Percentiles rank a stretch among this genome's conserved stretches.
phyloP scores from a whole-genome alignment of 1,139 yeast genomes.

The Suhomyces chickasaworum region DNA sequence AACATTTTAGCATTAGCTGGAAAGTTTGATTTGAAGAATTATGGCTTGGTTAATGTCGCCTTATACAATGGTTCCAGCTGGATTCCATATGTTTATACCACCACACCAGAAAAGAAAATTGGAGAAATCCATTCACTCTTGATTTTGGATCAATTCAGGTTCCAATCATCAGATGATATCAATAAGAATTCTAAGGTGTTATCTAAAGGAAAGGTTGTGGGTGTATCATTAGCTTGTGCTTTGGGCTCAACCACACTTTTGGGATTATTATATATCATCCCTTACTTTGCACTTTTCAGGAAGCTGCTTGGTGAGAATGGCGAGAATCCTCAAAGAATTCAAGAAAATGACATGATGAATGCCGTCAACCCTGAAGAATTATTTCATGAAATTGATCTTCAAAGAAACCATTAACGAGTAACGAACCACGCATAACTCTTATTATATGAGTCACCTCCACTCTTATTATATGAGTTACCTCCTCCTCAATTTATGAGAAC shows the following conservation, averaged over 20 bases:
- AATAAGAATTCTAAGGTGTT: conserved; percentile 23
- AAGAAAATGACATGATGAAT: conserved; percentile 67
- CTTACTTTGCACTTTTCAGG: conserved; percentile 52
- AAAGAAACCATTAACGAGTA: conserved; percentile 24
- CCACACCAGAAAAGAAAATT: conserved; percentile 21
- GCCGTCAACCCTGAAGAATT: conserved; percentile 66
- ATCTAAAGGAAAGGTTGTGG: conserved; percentile 74
- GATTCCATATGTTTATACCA: conserved; percentile 62
- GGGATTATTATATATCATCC: conserved; percentile 62
- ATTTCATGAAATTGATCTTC: conserved; percentile 60
- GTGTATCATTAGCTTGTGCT: conserved; percentile 86
- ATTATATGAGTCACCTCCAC: background rate
- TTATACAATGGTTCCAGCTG: conserved; percentile 69
- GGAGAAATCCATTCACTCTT: conserved; percentile 40
- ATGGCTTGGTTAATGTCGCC: conserved; percentile 69
- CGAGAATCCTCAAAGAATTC: conserved; percentile 49
- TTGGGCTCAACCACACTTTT: conserved; percentile 74
- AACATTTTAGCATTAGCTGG: conserved; percentile 67
- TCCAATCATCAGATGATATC: conserved; percentile 43
- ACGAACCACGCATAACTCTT: conserved; percentile 2
- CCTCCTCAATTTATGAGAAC: too few relatives aligned
- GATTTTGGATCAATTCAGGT: conserved; percentile 39
- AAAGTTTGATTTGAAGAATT: conserved; percentile 46
- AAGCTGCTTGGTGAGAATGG: conserved; percentile 37
- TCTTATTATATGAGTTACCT: too few relatives aligned